A percentile compares a stretch with the other conserved stretches of the same genome.
Conservation (phyloP, 108 stramenopile species). For the Nitzschia sp. region DNA sequence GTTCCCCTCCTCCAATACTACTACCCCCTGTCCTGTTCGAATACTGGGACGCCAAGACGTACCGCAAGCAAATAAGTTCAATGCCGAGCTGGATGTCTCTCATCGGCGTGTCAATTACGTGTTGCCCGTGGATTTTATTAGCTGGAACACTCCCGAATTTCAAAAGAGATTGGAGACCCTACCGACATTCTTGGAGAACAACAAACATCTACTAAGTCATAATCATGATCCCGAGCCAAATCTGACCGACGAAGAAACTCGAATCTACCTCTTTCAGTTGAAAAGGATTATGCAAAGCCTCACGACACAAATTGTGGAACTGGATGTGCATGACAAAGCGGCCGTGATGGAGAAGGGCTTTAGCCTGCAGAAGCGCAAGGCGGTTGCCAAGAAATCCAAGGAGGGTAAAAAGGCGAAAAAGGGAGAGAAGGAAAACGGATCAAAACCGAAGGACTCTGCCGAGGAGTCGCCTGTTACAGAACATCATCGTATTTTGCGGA, state of each 20-base stretch:
- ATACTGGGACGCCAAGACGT: conserved; percentile 68
- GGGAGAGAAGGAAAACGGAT: conserved; percentile 17
- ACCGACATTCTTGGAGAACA: conserved; percentile 26
- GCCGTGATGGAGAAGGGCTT: conserved; percentile 56
- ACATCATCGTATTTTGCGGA: conserved; percentile 36
- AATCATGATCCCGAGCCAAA: not conserved
- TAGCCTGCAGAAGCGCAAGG: conserved; percentile 42
- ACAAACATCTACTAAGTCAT: conserved; percentile 19
- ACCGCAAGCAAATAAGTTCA: conserved; percentile 56
- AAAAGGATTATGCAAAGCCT: conserved; percentile 73
- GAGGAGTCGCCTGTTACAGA: not conserved
- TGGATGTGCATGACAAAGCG: conserved; percentile 48
- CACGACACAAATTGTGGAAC: conserved; percentile 55
- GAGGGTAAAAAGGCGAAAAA: conserved; percentile 13
- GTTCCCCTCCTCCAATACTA: conserved; percentile 1
- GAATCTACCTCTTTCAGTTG: conserved; percentile 46
- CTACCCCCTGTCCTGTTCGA: conserved; percentile 39
- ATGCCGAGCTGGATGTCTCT: conserved; percentile 74
- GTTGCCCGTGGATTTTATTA: conserved; percentile 67
- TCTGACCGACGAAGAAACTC: conserved; percentile 32
- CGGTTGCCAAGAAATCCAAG: conserved; percentile 1
- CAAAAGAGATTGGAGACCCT: conserved; percentile 11
- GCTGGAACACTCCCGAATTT: conserved; percentile 1
- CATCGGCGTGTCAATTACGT: conserved; percentile 77
- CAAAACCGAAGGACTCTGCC: conserved; percentile 8